Percentiles rank a stretch among this genome's conserved stretches.
phyloP scores from a whole-genome alignment of 495 filamentous ascomycete genomes.

The Hypomontagnella monticulosa region DNA sequence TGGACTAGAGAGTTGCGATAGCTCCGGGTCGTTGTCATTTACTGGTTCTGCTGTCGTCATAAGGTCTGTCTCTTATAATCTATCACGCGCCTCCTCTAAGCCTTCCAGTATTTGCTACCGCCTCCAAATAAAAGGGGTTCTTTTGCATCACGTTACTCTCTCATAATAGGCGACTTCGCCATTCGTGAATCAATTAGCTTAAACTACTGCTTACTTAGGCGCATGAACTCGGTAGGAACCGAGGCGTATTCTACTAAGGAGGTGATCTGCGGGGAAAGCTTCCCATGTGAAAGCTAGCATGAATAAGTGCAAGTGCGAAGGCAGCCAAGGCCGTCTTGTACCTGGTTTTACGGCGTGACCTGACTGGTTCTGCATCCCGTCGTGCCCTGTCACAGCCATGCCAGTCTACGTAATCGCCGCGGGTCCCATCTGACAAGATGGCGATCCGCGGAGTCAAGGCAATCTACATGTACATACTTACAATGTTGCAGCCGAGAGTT shows the following conservation, averaged over 20 bases:
- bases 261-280: slow-evolving; percentile 34
- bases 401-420: slow-evolving; percentile 28
- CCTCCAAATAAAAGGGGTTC: too few species aligned
- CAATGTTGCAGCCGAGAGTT: background rate
- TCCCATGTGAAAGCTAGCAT: slow-evolving; percentile 12
- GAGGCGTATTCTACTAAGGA: slow-evolving; percentile 27
- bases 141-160: too few species aligned
- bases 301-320: too few species aligned
- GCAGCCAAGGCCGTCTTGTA: slow-evolving; percentile 5
- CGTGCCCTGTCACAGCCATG: slow-evolving; percentile 22
- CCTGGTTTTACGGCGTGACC: slow-evolving; percentile 28
- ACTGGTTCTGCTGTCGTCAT: background rate
- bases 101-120: too few species aligned
- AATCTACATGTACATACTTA: background rate
- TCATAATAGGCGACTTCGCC: too few species aligned
- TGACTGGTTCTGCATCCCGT: slow-evolving; percentile 11
- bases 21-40: background rate
- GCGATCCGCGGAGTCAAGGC: slow-evolving; percentile 18
- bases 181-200: too few species aligned
- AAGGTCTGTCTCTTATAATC: background rate
- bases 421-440: slow-evolving; percentile 12
- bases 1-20: slow-evolving; percentile 7
- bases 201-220: slow-evolving; percentile 1
- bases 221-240: slow-evolving; percentile 4
- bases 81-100: too few species aligned